Evolutionary conservation across 352 stramenopile genomes (phyloP).

Genomic region (Globisporangium acanthophoron): DNA sequence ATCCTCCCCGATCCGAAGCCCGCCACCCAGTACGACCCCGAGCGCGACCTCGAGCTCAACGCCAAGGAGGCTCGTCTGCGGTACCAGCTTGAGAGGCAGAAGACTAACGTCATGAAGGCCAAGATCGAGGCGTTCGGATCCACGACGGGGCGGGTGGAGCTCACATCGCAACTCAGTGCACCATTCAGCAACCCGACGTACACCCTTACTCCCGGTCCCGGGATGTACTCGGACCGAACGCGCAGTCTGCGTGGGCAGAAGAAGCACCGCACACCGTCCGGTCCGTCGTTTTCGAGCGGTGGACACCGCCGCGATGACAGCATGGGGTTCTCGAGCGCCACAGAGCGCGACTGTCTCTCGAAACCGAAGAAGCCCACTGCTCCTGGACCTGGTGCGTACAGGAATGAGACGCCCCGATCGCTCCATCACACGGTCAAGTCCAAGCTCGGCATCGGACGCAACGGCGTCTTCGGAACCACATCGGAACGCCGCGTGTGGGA

Average conservation of each 20-base stretch:
- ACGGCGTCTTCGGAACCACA: constrained; percentile 69
- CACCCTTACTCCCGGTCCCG: constrained; percentile 50
- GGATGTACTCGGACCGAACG: constrained; percentile 33
- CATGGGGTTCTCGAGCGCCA: constrained; percentile 64
- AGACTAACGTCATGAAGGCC: constrained; percentile 13
- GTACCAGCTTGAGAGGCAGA: constrained; percentile 23
- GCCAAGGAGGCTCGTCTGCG: constrained; percentile 44
- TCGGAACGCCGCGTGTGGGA: constrained; percentile 71
- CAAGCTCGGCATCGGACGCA: constrained; percentile 48
- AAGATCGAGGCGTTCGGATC: constrained; percentile 72
- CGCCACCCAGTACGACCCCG: constrained; percentile 38
- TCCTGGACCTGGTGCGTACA: constrained; percentile 51
- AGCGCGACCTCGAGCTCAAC: constrained; percentile 57
- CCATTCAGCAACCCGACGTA: constrained; percentile 56
- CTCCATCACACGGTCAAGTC: constrained; percentile 41
- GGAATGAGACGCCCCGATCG: constrained; percentile 56
- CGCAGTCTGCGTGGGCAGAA: constrained; percentile 9
- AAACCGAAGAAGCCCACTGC: constrained; percentile 28
- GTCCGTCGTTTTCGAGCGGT: neutral
- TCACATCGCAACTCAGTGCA: constrained; percentile 49
- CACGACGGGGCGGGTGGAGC: constrained; percentile 42
- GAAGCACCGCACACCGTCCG: constrained; percentile 6
- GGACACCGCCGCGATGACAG: constrained; percentile 29
- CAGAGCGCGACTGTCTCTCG: constrained; percentile 53
- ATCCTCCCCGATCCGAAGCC: constrained; percentile 45